Evolutionary conservation across 1,139 yeast species (phyloP), one percentile per base, ranked within the genome.

Genomic region (Scheffersomyces quercinus): DNA sequence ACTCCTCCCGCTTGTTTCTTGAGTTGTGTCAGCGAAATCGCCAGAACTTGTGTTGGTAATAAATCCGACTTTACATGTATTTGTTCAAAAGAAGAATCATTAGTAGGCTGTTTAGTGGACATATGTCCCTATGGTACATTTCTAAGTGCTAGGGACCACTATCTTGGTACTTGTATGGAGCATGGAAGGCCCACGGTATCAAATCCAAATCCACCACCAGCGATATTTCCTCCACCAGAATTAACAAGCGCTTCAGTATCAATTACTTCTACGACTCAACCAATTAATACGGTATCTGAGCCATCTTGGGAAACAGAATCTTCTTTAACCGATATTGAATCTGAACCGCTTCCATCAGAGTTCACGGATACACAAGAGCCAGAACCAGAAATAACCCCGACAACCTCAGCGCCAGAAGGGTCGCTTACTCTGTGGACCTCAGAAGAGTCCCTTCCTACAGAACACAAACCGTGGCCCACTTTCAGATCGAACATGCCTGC

Each of bases 1-100:
- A 74, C 81, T 0, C 83, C 83, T 1, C 84, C 84, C 3, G 82
- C 83, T 3, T 78, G 83, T 50, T 68, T 77, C 46, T 53, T 79
- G 20, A 59, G 72, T 29, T 79, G 83, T 57, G 57, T 75, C 28
- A 67, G 65, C 42, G 67, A 63, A 35, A 55, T 73, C 10, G 60
- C 81, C 11, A 57, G 56, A 28, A 40, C 52, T 39, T 76, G 81
- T 52, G 52, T 59, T 3, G 39, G 43, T 2, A 54, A 48, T 8
- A 75, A 68, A 31, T 41, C 50, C 2, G 79, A 77, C 53, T 51
- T 77, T 33, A 48, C 59, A 2, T 72, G 80, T 48, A 50, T 76
- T 40, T 78, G 82, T 56, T 56, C 52, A 10, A 59, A 64, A 26
- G 68, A 70, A 42, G 68, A 65, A 11, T 50, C 64, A 7, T 49